These are phyloP conservation scores for Cladosporium sp. DNA, from an alignment of 2,329 filamentous ascomycete genomes.

Conservation along the genomic window DNA sequence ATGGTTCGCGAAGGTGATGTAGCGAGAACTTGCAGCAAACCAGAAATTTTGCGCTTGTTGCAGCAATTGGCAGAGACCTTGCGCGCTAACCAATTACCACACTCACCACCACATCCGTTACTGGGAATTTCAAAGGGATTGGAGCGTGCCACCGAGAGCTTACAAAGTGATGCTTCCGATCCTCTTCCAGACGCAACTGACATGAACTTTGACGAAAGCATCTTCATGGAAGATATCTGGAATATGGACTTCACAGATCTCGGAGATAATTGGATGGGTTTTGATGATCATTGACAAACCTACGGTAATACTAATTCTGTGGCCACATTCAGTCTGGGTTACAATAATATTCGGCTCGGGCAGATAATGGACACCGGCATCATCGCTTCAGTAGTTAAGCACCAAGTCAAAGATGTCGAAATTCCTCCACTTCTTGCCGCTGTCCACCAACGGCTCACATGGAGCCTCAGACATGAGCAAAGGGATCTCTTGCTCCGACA, in stretches of 20 bases:
- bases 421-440: constrained; percentile 32
- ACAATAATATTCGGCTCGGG: too few species aligned
- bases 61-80: background rate
- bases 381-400: constrained; percentile 27
- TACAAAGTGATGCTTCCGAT: background rate
- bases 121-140: background rate
- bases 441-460: constrained; percentile 7
- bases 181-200: background rate
- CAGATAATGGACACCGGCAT: too few species aligned
- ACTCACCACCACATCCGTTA: background rate
- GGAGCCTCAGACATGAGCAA: constrained; percentile 31
- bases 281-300: background rate
- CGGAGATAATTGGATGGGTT: constrained; percentile 1
- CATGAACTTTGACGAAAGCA: background rate
- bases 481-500: constrained; percentile 38
- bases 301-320: too few species aligned
- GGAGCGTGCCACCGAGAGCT: background rate
- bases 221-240: constrained; percentile 4
- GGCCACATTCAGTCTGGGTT: too few species aligned
- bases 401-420: constrained; percentile 38
- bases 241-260: constrained; percentile 2
- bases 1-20: constrained; percentile 9
- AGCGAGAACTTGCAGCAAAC: background rate
- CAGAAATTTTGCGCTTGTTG: background rate
- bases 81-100: background rate